These are phyloP conservation scores for Nasturtium officinale DNA, from an alignment of 345 rosid species.

Conservation along the genomic window DNA sequence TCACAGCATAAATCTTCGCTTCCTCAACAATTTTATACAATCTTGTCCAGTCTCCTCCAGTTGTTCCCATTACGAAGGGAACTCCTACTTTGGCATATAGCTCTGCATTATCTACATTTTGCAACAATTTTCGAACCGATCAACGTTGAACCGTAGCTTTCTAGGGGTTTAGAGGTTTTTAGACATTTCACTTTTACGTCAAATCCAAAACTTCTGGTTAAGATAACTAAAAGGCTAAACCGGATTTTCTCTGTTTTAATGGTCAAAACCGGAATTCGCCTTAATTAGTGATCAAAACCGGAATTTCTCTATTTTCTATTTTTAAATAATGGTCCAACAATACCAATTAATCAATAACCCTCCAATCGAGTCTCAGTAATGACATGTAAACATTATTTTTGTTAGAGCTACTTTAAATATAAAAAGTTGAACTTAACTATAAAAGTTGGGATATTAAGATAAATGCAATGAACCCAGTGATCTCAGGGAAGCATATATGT, in stretches of 20 bases:
- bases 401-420: constrained; percentile 1
- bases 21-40: constrained; percentile 70
- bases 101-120: constrained; percentile 67
- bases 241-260: not conserved
- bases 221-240: not conserved
- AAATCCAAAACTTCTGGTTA: not conserved
- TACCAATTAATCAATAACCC: too few species aligned
- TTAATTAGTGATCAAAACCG: too few species aligned
- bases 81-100: constrained; percentile 85
- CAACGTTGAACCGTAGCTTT: constrained; percentile 11
- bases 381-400: not conserved
- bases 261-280: not conserved
- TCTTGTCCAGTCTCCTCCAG: constrained; percentile 76
- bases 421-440: not conserved
- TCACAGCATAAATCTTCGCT: constrained; percentile 75
- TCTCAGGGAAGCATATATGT: constrained; percentile 3
- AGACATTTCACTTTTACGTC: not conserved
- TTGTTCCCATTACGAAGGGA: constrained; percentile 95
- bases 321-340: too few species aligned
- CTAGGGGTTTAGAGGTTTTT: constrained; percentile 32
- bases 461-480: constrained; percentile 30
- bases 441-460: not conserved
- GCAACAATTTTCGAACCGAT: constrained; percentile 16
- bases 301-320: too few species aligned
- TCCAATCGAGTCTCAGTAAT: too few species aligned